phyloP scores from a whole-genome alignment of 768 basidiomycete species.

The Lentinula lateritia region DNA sequence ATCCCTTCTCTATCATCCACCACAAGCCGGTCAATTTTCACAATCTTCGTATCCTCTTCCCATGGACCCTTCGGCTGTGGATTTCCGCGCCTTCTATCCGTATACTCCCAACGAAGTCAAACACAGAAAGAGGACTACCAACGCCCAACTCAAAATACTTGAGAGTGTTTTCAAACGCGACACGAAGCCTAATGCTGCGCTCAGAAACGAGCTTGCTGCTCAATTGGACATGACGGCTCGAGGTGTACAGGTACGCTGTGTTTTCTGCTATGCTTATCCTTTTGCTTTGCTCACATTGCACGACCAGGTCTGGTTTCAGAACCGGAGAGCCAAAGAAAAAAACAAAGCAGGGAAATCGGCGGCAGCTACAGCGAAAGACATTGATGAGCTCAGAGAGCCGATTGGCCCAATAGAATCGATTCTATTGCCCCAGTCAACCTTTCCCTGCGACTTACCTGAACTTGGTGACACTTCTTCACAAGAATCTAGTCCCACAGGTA shows the following conservation, averaged over 20 bases:
- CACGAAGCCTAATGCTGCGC: slow-evolving; percentile 83
- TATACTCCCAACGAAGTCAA: slow-evolving; percentile 92
- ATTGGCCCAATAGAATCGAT: slow-evolving; percentile 3
- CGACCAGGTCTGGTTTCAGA: slow-evolving; percentile 3
- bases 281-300: slow-evolving; percentile 1
- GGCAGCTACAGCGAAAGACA: neutral
- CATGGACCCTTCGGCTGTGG: slow-evolving; percentile 64
- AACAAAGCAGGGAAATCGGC: slow-evolving; percentile 43
- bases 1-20: slow-evolving; percentile 33
- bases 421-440: slow-evolving; percentile 3
- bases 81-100: slow-evolving; percentile 83
- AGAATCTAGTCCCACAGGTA: slow-evolving; percentile 22
- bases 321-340: slow-evolving; percentile 83
- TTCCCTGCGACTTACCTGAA: slow-evolving; percentile 13
- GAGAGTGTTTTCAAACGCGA: slow-evolving; percentile 83
- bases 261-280: neutral
- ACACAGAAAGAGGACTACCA: slow-evolving; percentile 87
- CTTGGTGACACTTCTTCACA: slow-evolving; percentile 16
- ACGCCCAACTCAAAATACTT: slow-evolving; percentile 82
- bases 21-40: slow-evolving; percentile 41
- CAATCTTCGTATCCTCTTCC: slow-evolving; percentile 39
- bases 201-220: slow-evolving; percentile 74
- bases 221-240: slow-evolving; percentile 89
- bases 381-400: neutral
- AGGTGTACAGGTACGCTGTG: slow-evolving; percentile 79